Percentiles rank a stretch among this genome's conserved stretches.
phyloP scores from a whole-genome alignment of 2,329 filamentous ascomycete species.

The Apiospora aurea region DNA sequence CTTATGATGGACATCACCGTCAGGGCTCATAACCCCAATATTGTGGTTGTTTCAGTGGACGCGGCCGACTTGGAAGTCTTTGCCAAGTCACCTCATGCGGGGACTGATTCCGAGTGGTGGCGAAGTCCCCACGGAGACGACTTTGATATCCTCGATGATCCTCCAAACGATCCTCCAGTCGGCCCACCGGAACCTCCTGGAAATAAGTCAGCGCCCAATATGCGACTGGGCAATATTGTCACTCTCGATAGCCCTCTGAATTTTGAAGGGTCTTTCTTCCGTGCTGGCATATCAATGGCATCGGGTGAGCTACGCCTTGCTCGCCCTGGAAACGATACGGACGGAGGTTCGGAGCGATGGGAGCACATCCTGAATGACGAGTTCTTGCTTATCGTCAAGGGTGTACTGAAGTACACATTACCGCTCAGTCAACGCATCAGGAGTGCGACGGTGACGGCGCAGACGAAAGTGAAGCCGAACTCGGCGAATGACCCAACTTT shows the following conservation, averaged over 20 bases:
- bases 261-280: slow-evolving; percentile 90
- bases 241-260: slow-evolving; percentile 86
- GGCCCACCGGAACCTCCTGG: slow-evolving; percentile 63
- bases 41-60: slow-evolving; percentile 85
- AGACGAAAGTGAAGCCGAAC: slow-evolving; percentile 67
- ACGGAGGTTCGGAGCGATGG: slow-evolving; percentile 86
- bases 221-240: slow-evolving; percentile 89
- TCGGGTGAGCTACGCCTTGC: slow-evolving; percentile 83
- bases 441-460: slow-evolving; percentile 66
- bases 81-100: slow-evolving; percentile 89
- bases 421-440: slow-evolving; percentile 67
- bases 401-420: slow-evolving; percentile 83
- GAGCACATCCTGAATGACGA: slow-evolving; percentile 88
- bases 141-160: slow-evolving; percentile 44
- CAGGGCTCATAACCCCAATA: slow-evolving; percentile 88
- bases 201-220: slow-evolving; percentile 72
- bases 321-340: slow-evolving; percentile 87
- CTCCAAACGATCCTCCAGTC: slow-evolving; percentile 47
- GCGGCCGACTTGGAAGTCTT: slow-evolving; percentile 92
- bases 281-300: slow-evolving; percentile 73
- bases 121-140: slow-evolving; percentile 47
- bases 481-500: slow-evolving; percentile 61
- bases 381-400: slow-evolving; percentile 91
- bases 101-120: slow-evolving; percentile 70
- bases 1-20: slow-evolving; percentile 93